phyloP scores from a whole-genome alignment of 768 basidiomycete species.

The Podaxis sp. region DNA sequence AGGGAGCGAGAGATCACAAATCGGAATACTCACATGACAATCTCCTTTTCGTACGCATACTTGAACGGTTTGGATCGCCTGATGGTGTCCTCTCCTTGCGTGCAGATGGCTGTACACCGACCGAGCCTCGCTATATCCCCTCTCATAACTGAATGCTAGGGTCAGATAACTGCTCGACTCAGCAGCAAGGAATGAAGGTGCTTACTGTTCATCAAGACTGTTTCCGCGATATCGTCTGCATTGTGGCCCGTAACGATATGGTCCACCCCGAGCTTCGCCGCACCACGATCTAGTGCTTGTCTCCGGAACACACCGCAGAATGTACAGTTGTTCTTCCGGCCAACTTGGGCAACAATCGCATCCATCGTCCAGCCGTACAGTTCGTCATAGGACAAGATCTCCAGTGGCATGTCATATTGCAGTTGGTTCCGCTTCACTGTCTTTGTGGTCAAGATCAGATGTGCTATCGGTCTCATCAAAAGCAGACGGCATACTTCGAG shows the following conservation, averaged over 20 bases:
- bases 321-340: constrained; percentile 97
- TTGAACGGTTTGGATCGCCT: constrained; percentile 99
- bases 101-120: constrained; percentile 92
- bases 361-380: constrained; percentile 99
- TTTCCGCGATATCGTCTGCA: constrained; percentile 98
- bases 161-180: constrained; percentile 11
- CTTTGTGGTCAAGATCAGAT: constrained; percentile 39
- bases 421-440: constrained; percentile 97
- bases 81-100: constrained; percentile 95
- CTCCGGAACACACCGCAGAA: constrained; percentile 98
- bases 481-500: constrained; percentile 63
- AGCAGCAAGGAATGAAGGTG: not conserved
- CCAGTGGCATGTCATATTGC: constrained; percentile 93
- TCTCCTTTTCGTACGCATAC: constrained; percentile 99
- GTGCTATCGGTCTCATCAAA: not conserved
- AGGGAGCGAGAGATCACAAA: not conserved
- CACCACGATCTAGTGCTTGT: constrained; percentile 95
- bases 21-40: constrained; percentile 77
- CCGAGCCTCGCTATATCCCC: constrained; percentile 95
- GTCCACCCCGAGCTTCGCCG: constrained; percentile 83
- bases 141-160: constrained; percentile 76
- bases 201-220: constrained; percentile 97
- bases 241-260: constrained; percentile 99
- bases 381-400: constrained; percentile 94
- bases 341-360: constrained; percentile 89